These are phyloP conservation scores for Parsonsia alboflavescens DNA, from an alignment of 257 asterid species.

Conservation along the genomic window DNA sequence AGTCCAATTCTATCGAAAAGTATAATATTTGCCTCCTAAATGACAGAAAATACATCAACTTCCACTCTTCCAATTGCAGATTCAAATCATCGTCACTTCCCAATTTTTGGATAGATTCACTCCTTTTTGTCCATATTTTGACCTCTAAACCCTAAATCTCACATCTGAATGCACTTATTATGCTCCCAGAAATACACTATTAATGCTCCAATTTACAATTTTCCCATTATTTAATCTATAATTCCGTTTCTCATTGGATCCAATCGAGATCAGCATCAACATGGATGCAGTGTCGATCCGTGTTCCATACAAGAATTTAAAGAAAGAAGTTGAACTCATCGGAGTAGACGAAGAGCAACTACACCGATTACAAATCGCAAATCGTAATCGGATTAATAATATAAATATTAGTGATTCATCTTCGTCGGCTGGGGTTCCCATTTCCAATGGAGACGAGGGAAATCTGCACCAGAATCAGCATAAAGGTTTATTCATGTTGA, in stretches of 20 bases:
- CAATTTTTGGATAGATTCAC: not conserved
- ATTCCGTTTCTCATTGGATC: not conserved
- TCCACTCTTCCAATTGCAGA: not conserved
- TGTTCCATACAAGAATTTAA: conserved; percentile 70
- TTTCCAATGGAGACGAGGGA: conserved; percentile 31
- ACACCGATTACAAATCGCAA: conserved; percentile 35
- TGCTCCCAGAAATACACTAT: not conserved
- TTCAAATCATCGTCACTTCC: not conserved
- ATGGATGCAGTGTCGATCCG: conserved; percentile 90
- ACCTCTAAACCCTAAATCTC: not conserved
- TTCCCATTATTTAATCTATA: not conserved
- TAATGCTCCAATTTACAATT: not conserved
- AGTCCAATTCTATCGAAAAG: not conserved
- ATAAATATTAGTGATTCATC: conserved; percentile 12
- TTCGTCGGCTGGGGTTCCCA: conserved; percentile 31
- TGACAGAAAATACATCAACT: not conserved
- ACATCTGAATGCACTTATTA: not conserved
- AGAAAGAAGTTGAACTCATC: conserved; percentile 79
- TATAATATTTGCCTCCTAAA: not conserved
- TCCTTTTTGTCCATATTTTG: not conserved
- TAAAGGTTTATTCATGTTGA: conserved; percentile 54
- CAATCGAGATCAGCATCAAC: not conserved
- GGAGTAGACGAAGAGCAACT: conserved; percentile 47
- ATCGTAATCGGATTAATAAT: not conserved
- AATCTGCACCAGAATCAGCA: conserved; percentile 31